Base-by-base conservation (phyloP, 2,329 filamentous ascomycete genomes). In the Fusarium lyarnte region DNA sequence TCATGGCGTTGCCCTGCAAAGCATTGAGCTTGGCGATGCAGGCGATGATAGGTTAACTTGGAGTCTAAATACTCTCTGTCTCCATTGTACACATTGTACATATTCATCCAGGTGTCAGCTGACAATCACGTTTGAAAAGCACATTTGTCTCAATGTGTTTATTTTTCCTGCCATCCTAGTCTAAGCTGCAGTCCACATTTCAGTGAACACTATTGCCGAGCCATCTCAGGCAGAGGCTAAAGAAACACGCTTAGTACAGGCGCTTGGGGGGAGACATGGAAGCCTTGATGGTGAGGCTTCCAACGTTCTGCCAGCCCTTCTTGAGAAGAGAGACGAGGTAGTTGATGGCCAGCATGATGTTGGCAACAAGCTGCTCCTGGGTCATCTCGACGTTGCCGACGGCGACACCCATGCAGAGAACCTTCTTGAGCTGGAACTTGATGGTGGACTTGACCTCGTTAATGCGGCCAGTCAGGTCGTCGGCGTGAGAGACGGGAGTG, bases 391-490 rank as follows among this genome's bases (percentile, higher is more conserved):
- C 96, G 87, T 99, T 97, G 84, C 96, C 96, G 83, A 99, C 94
- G 80, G 96, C 96, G 84, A 98, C 95, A 93, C 95, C 96, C 91
- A 99, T 95, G 91, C 96, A 99, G 80, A 99, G 91, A 85, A 99
- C 96, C 94, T 99, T 99, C 94, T 99, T 99, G 83, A 99, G 91
- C 91, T 99, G 95, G 93, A 99, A 99, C 93, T 99, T 99, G 93
- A 99, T 98, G 87, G 96, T 99, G 81, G 94, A 97, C 93, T 98
- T 98, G 91, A 99, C 95, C 86, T 99, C 96, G 88, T 89, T 97
- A 90, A 98, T 94, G 92, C 97, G 98, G 90, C 87, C 90, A 85
- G 87, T 89, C 79, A 99, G 92, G 85, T 98, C 95, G 84, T 99
- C 96, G 85, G 89, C 85, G 93, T 99, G 96, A 77, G 95, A 98